Percentiles rank a stretch among this genome's conserved stretches.
Evolutionary conservation across 768 basidiomycete species (phyloP).

Genomic region (Artomyces pyxidatus): DNA sequence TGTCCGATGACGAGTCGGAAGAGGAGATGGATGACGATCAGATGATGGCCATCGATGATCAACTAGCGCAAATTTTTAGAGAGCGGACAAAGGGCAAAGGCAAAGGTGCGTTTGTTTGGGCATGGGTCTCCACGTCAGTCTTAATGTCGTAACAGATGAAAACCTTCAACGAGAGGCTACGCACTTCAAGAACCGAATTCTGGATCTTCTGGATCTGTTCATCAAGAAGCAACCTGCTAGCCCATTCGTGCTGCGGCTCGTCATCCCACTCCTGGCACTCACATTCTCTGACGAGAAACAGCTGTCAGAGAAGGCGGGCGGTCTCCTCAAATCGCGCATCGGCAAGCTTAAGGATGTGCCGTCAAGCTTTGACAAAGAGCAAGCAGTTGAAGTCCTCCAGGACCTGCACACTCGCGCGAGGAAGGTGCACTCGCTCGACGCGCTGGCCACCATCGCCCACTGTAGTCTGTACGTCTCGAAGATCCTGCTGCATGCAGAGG

Average conservation of each 20-base stretch:
- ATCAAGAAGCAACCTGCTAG: conserved; percentile 72
- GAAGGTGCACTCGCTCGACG: conserved; percentile 52
- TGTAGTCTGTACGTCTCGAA: conserved; percentile 66
- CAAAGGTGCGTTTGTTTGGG: conserved; percentile 44
- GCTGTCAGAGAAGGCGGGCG: conserved; percentile 80
- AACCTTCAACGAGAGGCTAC: conserved; percentile 82
- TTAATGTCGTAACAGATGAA: conserved; percentile 33
- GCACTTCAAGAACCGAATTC: conserved; percentile 92
- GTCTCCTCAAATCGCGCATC: conserved; percentile 67
- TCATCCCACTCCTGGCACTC: conserved; percentile 74
- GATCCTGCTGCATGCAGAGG: conserved; percentile 31
- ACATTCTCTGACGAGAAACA: conserved; percentile 76
- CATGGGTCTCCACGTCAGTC: neutral
- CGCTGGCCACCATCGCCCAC: conserved; percentile 55
- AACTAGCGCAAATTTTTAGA: conserved; percentile 84
- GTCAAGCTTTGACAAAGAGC: conserved; percentile 33
- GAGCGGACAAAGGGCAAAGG: conserved; percentile 51
- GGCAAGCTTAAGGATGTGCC: conserved; percentile 68
- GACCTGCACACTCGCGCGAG: conserved; percentile 69
- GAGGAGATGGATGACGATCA: conserved; percentile 94
- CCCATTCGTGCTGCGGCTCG: conserved; percentile 53
- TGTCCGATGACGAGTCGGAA: conserved; percentile 47
- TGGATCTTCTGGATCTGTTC: conserved; percentile 89
- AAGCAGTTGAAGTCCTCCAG: conserved; percentile 39
- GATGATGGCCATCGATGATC: conserved; percentile 94